phyloP scores from a whole-genome alignment of 2,329 filamentous ascomycete genomes.

The Pestalotiopsis fici region DNA sequence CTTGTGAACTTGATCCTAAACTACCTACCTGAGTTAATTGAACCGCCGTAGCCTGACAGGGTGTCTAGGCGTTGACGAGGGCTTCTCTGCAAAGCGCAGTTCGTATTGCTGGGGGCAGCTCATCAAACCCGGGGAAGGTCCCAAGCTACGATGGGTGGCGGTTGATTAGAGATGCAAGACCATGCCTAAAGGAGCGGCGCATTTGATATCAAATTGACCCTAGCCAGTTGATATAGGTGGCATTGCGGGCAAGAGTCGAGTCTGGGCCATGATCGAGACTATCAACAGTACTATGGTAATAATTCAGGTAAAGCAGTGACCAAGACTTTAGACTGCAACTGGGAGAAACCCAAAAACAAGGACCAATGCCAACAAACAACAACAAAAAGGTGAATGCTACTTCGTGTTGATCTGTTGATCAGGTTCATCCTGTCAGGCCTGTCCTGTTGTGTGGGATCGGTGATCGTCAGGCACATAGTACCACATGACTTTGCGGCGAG shows the following conservation, averaged over 20 bases:
- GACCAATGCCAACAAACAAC: background rate
- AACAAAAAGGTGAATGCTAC: background rate
- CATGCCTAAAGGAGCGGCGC: background rate
- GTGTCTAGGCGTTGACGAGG: background rate
- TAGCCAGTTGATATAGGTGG: background rate
- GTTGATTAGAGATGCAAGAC: background rate
- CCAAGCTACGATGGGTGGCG: background rate
- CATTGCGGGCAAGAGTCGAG: background rate
- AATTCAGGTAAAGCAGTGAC: background rate
- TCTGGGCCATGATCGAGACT: background rate
- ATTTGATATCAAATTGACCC: background rate
- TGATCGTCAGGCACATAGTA: background rate
- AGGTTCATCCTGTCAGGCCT: too few species aligned
- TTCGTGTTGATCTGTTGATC: background rate
- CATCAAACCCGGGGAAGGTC: background rate
- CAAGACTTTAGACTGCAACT: background rate
- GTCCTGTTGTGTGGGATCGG: background rate
- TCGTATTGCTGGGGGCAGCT: background rate
- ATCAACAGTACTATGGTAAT: background rate
- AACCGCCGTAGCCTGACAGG: background rate
- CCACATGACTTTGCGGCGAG: background rate
- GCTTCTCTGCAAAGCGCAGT: background rate
- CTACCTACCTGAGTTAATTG: background rate
- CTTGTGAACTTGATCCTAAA: background rate
- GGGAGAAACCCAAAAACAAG: background rate